Evolutionary conservation across 1,139 yeast species (phyloP), one percentile per base, ranked within the genome.

Genomic region (Saccharomyces hybrid): DNA sequence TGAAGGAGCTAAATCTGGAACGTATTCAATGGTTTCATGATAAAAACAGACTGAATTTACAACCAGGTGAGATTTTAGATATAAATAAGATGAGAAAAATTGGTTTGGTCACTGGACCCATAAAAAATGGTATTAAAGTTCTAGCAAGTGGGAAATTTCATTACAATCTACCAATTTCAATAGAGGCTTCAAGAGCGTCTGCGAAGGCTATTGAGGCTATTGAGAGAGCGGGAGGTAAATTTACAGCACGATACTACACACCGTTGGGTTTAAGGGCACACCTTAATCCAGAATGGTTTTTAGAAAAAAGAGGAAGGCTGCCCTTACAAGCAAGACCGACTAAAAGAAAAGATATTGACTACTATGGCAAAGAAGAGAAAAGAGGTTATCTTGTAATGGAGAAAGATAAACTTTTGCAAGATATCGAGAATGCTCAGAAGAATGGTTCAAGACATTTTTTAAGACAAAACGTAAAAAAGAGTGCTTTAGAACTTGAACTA

Each of bases 301-400:
- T 86, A 52, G 72, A 77, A 58, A 84, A 79, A 62, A 84, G 81
- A 66, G 96, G 95, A 23, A 82, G 90, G 60, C 73, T 91, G 26
- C 98, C 98, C 29, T 72, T 88, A 59, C 84, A 82, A 53, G 95
- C 98, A 3, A 81, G 91, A 71, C 99, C 99, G 25, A 85, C 85
- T 7, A 84, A 81, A 62, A 82, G 88, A 71, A 85, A 88, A 73
- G 90, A 86, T 65, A 84, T 93, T 57, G 82, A 81, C 57, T 89
- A 77, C 71, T 93, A 93, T 72, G 81, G 93, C 49, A 79, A 82
- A 68, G 79, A 80, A 5, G 83, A 77, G 42, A 83, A 82, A 66
- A 80, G 90, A 60, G 98, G 99, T 3, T 91, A 88, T 67, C 74
- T 91, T 63, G 73, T 66, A 13, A 70, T 70, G 52, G 75, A 71